Evolutionary conservation across 768 basidiomycete species (phyloP).

Genomic region (Rhizopogon vinicolor): DNA sequence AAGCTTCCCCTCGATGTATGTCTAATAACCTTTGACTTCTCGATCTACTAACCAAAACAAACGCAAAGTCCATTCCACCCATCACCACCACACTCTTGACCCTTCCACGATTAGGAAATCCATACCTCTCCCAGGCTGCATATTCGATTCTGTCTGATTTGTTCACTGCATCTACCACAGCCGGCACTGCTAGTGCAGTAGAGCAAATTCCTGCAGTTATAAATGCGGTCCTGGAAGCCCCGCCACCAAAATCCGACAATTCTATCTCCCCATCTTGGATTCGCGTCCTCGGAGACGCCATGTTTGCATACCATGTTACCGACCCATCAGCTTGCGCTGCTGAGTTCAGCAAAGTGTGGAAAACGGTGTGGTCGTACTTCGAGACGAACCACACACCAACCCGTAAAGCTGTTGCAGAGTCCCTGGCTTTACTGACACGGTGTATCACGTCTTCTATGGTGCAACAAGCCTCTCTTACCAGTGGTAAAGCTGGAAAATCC

Average conservation of each 20-base stretch:
- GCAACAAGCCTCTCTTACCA: slow-evolving; percentile 38
- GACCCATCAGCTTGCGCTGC: slow-evolving; percentile 46
- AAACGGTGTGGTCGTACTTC: slow-evolving; percentile 69
- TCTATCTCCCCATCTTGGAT: slow-evolving; percentile 76
- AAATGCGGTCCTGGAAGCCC: slow-evolving; percentile 60
- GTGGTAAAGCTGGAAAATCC: slow-evolving; percentile 42
- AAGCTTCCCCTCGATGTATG: slow-evolving; percentile 68
- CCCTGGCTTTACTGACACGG: slow-evolving; percentile 58
- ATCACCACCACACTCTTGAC: slow-evolving; percentile 70
- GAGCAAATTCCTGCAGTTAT: slow-evolving; percentile 60
- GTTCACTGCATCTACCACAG: slow-evolving; percentile 50
- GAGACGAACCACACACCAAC: slow-evolving; percentile 61
- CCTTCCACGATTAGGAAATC: slow-evolving; percentile 83
- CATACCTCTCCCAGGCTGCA: slow-evolving; percentile 83
- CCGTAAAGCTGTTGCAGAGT: slow-evolving; percentile 58
- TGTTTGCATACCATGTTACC: slow-evolving; percentile 56
- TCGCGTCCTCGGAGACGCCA: slow-evolving; percentile 64
- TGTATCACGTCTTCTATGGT: slow-evolving; percentile 71
- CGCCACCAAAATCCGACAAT: slow-evolving; percentile 65
- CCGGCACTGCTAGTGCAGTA: slow-evolving; percentile 42
- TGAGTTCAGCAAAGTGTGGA: slow-evolving; percentile 68
- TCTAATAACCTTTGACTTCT: slow-evolving; percentile 10
- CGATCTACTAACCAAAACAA: slow-evolving; percentile 10
- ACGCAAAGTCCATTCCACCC: slow-evolving; percentile 60
- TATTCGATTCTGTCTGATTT: slow-evolving; percentile 86